Conservation (phyloP, 208 protist species). For the Naegleria lovaniensis region DNA sequence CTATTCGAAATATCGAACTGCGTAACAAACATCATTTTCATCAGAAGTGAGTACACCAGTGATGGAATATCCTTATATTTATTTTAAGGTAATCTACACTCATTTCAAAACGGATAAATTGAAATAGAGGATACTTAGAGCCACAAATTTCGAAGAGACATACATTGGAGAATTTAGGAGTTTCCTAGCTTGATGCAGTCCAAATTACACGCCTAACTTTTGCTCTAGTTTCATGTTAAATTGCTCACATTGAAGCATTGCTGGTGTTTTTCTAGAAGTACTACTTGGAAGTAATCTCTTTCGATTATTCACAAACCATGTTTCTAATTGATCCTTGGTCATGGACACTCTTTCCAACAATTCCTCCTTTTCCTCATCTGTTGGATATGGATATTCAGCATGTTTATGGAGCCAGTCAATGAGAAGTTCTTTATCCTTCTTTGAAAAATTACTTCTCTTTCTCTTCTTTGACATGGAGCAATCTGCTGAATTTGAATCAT, state of each 20-base stretch:
- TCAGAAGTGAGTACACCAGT: too few relatives aligned
- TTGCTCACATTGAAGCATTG: neutral
- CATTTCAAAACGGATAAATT: too few relatives aligned
- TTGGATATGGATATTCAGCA: conserved; percentile 44
- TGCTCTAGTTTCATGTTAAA: neutral
- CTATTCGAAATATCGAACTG: too few relatives aligned
- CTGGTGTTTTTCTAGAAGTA: neutral
- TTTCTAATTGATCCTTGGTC: conserved; percentile 42
- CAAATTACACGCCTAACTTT: neutral
- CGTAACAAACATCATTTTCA: too few relatives aligned
- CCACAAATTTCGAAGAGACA: neutral
- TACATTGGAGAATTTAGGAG: neutral
- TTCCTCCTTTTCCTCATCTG: conserved; percentile 43
- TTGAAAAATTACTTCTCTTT: neutral
- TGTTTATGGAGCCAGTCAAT: conserved; percentile 31
- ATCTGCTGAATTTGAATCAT: neutral
- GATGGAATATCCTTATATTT: too few relatives aligned
- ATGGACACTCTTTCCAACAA: conserved; percentile 30
- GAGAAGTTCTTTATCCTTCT: neutral
- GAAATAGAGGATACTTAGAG: too few relatives aligned
- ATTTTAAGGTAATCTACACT: too few relatives aligned
- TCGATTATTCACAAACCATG: conserved; percentile 48
- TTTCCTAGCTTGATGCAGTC: neutral
- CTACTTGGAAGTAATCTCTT: conserved; percentile 8
- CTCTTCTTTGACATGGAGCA: neutral